phyloP scores from a whole-genome alignment of 1,284 basidiomycete genomes.

The Malassezia nana region DNA sequence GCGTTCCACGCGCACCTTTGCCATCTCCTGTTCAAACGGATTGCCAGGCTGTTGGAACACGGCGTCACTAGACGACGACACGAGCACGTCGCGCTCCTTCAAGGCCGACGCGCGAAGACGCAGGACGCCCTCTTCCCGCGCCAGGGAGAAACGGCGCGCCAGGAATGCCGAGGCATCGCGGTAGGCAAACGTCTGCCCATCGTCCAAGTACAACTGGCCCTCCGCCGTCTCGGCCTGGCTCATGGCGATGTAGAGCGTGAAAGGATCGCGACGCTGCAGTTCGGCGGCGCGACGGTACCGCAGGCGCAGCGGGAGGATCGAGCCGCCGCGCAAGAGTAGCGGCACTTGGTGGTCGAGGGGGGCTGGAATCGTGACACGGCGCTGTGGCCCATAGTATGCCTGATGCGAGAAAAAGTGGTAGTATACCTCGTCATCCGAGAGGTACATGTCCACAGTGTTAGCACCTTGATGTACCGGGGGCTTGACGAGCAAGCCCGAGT shows the following conservation, averaged over 20 bases:
- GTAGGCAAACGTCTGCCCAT: conserved; percentile 76
- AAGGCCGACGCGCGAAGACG: background rate
- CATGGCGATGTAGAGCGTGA: conserved; percentile 78
- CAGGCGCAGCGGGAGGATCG: conserved; percentile 75
- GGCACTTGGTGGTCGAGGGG: conserved; percentile 59
- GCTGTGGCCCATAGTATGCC: conserved; percentile 57
- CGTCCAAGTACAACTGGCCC: conserved; percentile 89
- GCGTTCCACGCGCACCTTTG: conserved; percentile 36
- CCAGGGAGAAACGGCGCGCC: conserved; percentile 49
- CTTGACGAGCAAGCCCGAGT: conserved; percentile 79
- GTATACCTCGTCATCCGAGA: conserved; percentile 85
- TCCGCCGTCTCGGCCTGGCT: conserved; percentile 53
- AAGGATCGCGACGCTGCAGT: conserved; percentile 82
- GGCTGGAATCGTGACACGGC: conserved; percentile 59
- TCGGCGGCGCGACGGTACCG: conserved; percentile 74
- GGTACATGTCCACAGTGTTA: conserved; percentile 65
- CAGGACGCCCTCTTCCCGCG: background rate
- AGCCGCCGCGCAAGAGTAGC: conserved; percentile 80
- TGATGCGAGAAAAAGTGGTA: conserved; percentile 71
- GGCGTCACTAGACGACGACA: background rate
- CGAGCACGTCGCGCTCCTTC: background rate
- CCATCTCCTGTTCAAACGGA: conserved; percentile 28
- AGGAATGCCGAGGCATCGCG: conserved; percentile 64
- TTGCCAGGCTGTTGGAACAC: conserved; percentile 17
- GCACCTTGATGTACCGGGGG: conserved; percentile 71